phyloP scores from a whole-genome alignment of 2,329 filamentous ascomycete species.

The Aquanectria penicillioides region DNA sequence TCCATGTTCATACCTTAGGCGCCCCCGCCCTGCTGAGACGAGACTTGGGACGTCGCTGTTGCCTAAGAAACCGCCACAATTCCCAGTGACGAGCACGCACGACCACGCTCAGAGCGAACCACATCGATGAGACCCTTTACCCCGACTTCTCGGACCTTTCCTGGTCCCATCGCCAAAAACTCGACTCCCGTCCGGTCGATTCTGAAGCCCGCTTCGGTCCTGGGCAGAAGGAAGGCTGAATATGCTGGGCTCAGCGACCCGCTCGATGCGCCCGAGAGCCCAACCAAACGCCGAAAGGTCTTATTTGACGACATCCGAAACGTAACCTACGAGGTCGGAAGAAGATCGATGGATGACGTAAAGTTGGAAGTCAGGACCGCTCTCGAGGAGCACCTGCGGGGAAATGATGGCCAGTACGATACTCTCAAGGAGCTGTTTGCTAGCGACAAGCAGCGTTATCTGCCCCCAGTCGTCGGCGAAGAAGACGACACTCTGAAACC shows the following conservation, averaged over 20 bases:
- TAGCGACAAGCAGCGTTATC: constrained; percentile 57
- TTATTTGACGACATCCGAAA: constrained; percentile 68
- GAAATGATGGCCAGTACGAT: constrained; percentile 69
- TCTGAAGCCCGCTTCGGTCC: constrained; percentile 58
- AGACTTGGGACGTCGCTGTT: constrained; percentile 28
- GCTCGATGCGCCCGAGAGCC: constrained; percentile 52
- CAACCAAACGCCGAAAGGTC: constrained; percentile 65
- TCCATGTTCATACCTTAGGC: constrained; percentile 38
- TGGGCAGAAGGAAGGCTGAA: constrained; percentile 57
- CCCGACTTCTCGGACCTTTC: constrained; percentile 46
- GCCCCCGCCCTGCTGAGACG: constrained; percentile 20
- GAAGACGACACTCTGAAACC: constrained; percentile 60
- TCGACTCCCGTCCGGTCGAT: constrained; percentile 63
- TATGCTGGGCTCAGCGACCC: constrained; percentile 55
- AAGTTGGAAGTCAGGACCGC: constrained; percentile 65
- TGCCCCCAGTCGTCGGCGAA: constrained; percentile 51
- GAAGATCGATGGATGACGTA: constrained; percentile 63
- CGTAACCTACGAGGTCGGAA: constrained; percentile 64
- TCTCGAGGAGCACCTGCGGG: constrained; percentile 65
- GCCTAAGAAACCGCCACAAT: constrained; percentile 40
- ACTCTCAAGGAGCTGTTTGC: constrained; percentile 68
- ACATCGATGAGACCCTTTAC: constrained; percentile 44
- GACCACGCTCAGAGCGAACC: constrained; percentile 19
- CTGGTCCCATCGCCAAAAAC: constrained; percentile 46
- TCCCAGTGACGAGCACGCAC: constrained; percentile 25